Evolutionary conservation across 371 early-diverging fungal species (phyloP).

Genomic region (Syncephalastrum monosporum): DNA sequence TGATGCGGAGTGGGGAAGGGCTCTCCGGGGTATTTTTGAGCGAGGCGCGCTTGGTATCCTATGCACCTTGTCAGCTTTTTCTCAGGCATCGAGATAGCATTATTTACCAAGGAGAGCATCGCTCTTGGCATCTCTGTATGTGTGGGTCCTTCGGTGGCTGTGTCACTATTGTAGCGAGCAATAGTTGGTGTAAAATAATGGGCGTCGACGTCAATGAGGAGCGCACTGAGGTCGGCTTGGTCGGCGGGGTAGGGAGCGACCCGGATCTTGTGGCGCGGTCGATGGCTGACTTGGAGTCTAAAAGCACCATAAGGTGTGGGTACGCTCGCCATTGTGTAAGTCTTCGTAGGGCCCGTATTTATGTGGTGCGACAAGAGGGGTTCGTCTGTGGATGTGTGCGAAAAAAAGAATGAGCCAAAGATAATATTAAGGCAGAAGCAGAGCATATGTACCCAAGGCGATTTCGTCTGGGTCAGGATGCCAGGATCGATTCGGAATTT

Average conservation of each 20-base stretch:
- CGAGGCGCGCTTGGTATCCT: no score
- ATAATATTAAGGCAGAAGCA: no score
- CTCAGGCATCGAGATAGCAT: no score
- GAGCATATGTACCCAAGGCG: no score
- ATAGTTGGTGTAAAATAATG: slow-evolving; percentile 77
- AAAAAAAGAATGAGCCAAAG: slow-evolving; percentile 14
- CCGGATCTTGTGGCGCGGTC: slow-evolving; percentile 78
- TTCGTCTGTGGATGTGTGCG: slow-evolving; percentile 58
- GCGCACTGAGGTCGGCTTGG: slow-evolving; percentile 54
- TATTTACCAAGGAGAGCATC: no score
- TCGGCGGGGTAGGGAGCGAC: slow-evolving; percentile 46
- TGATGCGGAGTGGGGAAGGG: no score
- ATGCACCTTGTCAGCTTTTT: no score
- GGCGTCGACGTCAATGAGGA: slow-evolving; percentile 71
- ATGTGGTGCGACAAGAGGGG: slow-evolving; percentile 28
- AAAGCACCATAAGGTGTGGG: slow-evolving; percentile 74
- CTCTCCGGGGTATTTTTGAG: no score
- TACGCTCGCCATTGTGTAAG: slow-evolving; percentile 66
- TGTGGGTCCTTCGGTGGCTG: no score
- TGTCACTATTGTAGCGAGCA: slow-evolving; percentile 33
- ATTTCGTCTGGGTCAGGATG: slow-evolving; percentile 38
- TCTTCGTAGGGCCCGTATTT: slow-evolving; percentile 31
- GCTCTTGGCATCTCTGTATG: no score
- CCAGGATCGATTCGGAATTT: slow-evolving; percentile 66
- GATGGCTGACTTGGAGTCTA: slow-evolving; percentile 73